Evolutionary conservation across 1,284 basidiomycete species (phyloP).

Genomic region (Termitomyces sp.): DNA sequence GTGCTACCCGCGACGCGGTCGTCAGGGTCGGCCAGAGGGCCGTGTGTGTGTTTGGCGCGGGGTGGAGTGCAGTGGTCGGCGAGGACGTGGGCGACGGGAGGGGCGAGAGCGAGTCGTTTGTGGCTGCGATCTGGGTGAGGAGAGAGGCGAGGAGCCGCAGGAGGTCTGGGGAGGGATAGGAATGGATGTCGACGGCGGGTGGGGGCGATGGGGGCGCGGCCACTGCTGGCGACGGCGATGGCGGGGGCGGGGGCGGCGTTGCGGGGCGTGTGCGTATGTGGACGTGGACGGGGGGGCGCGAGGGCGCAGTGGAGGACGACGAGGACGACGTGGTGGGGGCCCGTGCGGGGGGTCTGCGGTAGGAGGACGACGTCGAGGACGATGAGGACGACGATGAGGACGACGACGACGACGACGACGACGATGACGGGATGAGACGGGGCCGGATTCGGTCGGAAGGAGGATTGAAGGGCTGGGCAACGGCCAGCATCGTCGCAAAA

Average conservation of each 20-base stretch:
- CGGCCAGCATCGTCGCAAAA: constrained; percentile 10
- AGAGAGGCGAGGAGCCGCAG: constrained; percentile 86
- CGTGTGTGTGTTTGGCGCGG: constrained; percentile 27
- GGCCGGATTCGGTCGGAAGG: constrained; percentile 3
- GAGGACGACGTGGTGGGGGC: constrained; percentile 9
- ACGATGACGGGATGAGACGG: neutral
- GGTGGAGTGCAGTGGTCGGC: constrained; percentile 13
- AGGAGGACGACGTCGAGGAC: neutral
- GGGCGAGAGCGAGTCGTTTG: constrained; percentile 68
- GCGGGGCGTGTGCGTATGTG: constrained; percentile 2
- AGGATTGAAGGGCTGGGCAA: constrained; percentile 9
- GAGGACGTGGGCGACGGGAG: constrained; percentile 19
- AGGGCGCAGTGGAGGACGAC: constrained; percentile 5
- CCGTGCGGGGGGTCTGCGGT: neutral
- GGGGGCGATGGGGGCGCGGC: constrained; percentile 5
- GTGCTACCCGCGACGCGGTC: constrained; percentile 74
- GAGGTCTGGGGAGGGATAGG: constrained; percentile 65
- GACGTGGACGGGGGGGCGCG: constrained; percentile 8
- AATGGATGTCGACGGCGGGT: constrained; percentile 46
- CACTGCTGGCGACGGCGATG: constrained; percentile 12
- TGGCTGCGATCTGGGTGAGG: constrained; percentile 86
- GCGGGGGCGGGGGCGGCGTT: constrained; percentile 14
- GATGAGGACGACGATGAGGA: neutral
- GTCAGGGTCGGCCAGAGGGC: constrained; percentile 64
- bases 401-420: constrained; percentile 1